Evolutionary conservation across 441 rosid species (phyloP).

Genomic region (Populus hybrid): DNA sequence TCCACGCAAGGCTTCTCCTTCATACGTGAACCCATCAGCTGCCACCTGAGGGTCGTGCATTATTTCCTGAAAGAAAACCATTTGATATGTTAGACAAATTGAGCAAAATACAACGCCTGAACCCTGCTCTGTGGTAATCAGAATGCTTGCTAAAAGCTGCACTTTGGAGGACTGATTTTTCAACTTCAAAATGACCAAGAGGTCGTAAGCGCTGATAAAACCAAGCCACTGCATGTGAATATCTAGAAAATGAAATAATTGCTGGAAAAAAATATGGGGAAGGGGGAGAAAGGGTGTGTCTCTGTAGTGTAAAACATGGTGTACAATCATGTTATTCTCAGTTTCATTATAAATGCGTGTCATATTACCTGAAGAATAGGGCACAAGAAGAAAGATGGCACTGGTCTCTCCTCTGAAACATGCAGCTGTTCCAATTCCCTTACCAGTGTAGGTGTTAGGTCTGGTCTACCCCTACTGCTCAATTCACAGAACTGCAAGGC

Average conservation of each 20-base stretch:
- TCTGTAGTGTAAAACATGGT: neutral
- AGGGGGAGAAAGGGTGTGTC: neutral
- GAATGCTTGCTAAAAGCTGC: neutral
- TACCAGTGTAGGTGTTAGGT: conserved; percentile 55
- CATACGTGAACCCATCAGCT: conserved; percentile 80
- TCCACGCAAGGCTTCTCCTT: conserved; percentile 50
- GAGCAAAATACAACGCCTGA: neutral
- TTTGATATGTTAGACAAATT: neutral
- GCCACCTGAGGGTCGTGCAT: conserved; percentile 83
- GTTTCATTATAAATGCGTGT: neutral
- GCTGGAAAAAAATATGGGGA: neutral
- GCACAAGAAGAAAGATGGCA: conserved; percentile 66
- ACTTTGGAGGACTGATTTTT: neutral
- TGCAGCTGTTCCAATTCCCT: conserved; percentile 61
- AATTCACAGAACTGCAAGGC: conserved; percentile 62
- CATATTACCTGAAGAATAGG: conserved; percentile 64
- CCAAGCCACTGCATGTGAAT: neutral
- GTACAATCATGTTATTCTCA: neutral
- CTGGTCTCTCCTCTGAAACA: conserved; percentile 48
- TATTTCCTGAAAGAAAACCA: conserved; percentile 55
- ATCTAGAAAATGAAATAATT: neutral
- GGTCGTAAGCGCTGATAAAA: neutral
- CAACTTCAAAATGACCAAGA: neutral
- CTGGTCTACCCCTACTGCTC: conserved; percentile 47
- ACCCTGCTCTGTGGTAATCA: neutral